Conservation (phyloP, 768 basidiomycete genomes). For the Auriscalpium vulgare region DNA sequence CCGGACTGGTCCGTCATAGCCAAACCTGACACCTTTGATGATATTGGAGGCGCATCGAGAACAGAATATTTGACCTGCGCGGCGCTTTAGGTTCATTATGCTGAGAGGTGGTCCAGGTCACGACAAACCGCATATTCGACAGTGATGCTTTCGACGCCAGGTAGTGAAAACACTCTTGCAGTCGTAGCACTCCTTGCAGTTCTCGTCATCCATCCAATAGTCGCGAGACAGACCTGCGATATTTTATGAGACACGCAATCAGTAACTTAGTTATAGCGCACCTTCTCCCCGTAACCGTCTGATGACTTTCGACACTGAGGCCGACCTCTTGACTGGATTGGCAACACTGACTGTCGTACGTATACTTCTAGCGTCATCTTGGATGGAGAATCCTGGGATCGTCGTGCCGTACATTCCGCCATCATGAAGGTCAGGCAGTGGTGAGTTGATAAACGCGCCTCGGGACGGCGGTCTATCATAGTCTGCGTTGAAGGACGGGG, state of each 20-base stretch:
- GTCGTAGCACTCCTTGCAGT: slow-evolving; percentile 92
- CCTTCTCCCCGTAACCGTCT: slow-evolving; percentile 88
- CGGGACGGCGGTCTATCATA: slow-evolving; percentile 54
- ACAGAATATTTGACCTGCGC: slow-evolving; percentile 92
- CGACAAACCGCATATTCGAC: slow-evolving; percentile 83
- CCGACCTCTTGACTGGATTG: slow-evolving; percentile 48
- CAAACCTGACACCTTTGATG: slow-evolving; percentile 89
- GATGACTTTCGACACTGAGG: slow-evolving; percentile 88
- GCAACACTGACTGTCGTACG: slow-evolving; percentile 52
- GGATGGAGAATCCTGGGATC: slow-evolving; percentile 90
- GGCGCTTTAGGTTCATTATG: not conserved
- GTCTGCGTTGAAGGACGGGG: slow-evolving; percentile 60
- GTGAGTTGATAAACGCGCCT: slow-evolving; percentile 39
- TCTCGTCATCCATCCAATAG: slow-evolving; percentile 99
- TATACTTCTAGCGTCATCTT: slow-evolving; percentile 84
- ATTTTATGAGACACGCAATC: not conserved
- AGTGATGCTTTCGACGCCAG: slow-evolving; percentile 95
- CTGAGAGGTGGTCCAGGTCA: not conserved
- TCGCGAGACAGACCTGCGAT: slow-evolving; percentile 74
- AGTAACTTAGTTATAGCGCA: slow-evolving; percentile 18
- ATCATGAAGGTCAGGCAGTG: slow-evolving; percentile 44
- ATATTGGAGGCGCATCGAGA: slow-evolving; percentile 95
- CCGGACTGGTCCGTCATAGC: slow-evolving; percentile 90
- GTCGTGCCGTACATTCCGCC: slow-evolving; percentile 62
- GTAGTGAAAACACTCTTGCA: slow-evolving; percentile 92